Base-by-base conservation (phyloP, 164 flowering plant species). In the Cinnamomum chago region DNA sequence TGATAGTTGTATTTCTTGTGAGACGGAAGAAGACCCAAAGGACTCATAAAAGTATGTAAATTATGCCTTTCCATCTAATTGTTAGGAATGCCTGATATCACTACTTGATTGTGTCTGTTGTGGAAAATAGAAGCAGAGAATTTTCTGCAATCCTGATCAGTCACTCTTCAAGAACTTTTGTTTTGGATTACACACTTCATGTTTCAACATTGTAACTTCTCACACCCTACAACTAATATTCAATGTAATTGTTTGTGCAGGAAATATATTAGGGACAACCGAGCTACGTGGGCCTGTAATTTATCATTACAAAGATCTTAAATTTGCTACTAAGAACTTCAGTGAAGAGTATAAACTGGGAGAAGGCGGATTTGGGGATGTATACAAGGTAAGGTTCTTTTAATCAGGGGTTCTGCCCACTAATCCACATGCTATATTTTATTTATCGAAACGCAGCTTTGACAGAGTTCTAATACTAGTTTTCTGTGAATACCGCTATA, bases 341-440 rank as follows among this genome's bases (percentile, higher is more conserved):
- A 82, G 84, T 58, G 85, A 80, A 70, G 87, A 80, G 65, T 81
- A 82, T 52, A 89, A 85, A 75, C 82, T 89, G 3, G 92, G 92
- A 52, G 85, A 79, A 78, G 92, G 92, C 68, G 89, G 92, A 17
- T 89, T 87, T 77, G 88, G 90, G 23, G 87, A 81, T 74, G 89
- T 89, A 20, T 89, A 83, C 80, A 89, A 87, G 92, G 92, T 86
- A 73, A 66, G 25, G n/a, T 50, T 11, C 40, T 58, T 22, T 25
- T 65, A 72, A 22, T 11, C 23, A 5, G 11, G 20, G n/a, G 64
- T 58, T 58, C 64, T 15, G 22, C 47, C 47, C 47, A 40, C 47
- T 40, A 40, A 40, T 40, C 10, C 47, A 40, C 47, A 40, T 40
- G 2, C 47, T 40, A 40, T 9, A 40, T 7, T 40, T 40, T 65